Evolutionary conservation across 106 monocot genomes (phyloP).

Genomic region (Acorus calamus): DNA sequence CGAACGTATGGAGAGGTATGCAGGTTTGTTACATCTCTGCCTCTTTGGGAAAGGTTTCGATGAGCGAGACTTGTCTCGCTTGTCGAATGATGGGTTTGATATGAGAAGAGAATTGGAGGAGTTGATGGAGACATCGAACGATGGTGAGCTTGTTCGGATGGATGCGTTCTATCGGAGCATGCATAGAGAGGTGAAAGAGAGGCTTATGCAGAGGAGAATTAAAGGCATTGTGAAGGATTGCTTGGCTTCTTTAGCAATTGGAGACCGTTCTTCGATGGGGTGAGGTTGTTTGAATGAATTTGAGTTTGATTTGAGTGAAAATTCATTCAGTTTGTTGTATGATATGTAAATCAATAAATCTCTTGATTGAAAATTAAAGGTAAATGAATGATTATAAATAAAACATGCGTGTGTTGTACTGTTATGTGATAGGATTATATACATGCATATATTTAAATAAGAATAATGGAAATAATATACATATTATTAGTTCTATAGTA

Average conservation of each 20-base stretch:
- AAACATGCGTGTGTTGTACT: too few species aligned
- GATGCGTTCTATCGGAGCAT: slow-evolving; percentile 58
- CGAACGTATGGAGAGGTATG: slow-evolving; percentile 50
- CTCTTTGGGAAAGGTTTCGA: slow-evolving; percentile 57
- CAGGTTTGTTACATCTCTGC: slow-evolving; percentile 50
- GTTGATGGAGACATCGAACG: slow-evolving; percentile 42
- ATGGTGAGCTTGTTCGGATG: slow-evolving; percentile 46
- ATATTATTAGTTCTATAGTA: too few species aligned
- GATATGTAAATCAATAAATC: too few species aligned
- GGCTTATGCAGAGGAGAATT: slow-evolving; percentile 52
- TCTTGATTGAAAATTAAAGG: too few species aligned
- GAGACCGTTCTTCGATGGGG: too few species aligned
- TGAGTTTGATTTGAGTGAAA: too few species aligned
- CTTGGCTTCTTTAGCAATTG: slow-evolving; percentile 22
- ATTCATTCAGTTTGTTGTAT: too few species aligned
- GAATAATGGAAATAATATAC: too few species aligned
- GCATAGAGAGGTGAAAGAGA: slow-evolving; percentile 57
- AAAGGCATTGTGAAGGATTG: slow-evolving; percentile 48
- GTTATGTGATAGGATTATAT: too few species aligned
- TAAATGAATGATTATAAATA: too few species aligned
- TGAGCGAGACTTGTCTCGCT: slow-evolving; percentile 33
- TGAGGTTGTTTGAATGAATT: too few species aligned
- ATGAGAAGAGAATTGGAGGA: slow-evolving; percentile 55
- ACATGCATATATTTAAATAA: too few species aligned
- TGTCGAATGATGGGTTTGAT: slow-evolving; percentile 43